Evolutionary conservation across 352 stramenopile species (phyloP).

Genomic region (Hyaloperonospora arabidopsidis): DNA sequence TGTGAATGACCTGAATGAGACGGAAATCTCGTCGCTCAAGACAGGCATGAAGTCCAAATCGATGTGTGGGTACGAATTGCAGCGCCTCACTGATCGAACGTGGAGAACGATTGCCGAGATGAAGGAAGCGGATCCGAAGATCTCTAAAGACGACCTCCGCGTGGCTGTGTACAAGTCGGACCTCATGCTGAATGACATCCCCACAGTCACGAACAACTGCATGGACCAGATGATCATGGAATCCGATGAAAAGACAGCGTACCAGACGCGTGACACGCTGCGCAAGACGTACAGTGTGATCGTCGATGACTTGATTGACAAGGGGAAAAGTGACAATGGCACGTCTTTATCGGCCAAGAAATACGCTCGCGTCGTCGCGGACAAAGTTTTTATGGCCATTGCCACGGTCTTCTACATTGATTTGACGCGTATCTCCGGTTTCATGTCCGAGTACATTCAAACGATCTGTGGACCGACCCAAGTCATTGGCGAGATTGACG

Average conservation of each 20-base stretch:
- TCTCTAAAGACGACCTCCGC: constrained; percentile 14
- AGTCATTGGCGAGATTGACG: constrained; percentile 33
- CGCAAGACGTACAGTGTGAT: constrained; percentile 29
- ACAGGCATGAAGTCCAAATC: constrained; percentile 24
- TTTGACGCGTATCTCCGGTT: constrained; percentile 23
- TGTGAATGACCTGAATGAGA: constrained; percentile 28
- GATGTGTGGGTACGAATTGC: constrained; percentile 33
- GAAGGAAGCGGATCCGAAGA: constrained; percentile 14
- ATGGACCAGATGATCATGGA: constrained; percentile 30
- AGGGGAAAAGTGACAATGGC: constrained; percentile 26
- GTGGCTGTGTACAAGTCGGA: constrained; percentile 24
- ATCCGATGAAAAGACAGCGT: constrained; percentile 23
- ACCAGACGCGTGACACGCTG: constrained; percentile 25
- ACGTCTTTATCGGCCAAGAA: constrained; percentile 26
- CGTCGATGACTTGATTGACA: constrained; percentile 26
- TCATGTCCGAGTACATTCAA: constrained; percentile 30
- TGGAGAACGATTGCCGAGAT: constrained; percentile 26
- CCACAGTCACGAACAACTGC: constrained; percentile 29
- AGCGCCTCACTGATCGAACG: constrained; percentile 26
- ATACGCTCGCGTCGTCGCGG: constrained; percentile 23
- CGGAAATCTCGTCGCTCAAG: constrained; percentile 32
- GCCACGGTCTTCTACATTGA: constrained; percentile 27
- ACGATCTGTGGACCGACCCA: constrained; percentile 26
- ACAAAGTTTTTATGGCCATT: constrained; percentile 27
- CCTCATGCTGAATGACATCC: constrained; percentile 29